These are phyloP conservation scores for Corylus heterophylla DNA, from an alignment of 306 rosid species.

Conservation along the genomic window DNA sequence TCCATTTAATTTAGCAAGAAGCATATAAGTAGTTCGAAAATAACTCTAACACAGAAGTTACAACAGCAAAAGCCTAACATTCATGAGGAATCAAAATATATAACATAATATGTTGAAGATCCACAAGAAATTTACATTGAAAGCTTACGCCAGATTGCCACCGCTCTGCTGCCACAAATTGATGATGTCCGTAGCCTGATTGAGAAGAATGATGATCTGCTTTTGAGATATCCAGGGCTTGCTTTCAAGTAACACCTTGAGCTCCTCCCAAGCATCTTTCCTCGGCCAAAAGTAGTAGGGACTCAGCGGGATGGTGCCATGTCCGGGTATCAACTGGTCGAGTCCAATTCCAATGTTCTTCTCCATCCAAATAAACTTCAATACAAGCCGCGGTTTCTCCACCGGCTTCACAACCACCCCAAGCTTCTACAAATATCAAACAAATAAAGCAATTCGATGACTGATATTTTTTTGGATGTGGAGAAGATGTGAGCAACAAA, in stretches of 20 bases:
- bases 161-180: conserved; percentile 99
- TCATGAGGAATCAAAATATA: conserved; percentile 19
- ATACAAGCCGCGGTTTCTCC: conserved; percentile 74
- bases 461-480: neutral
- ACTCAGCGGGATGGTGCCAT: conserved; percentile 86
- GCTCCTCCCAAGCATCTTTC: conserved; percentile 99
- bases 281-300: conserved; percentile 98
- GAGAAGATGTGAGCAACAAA: neutral
- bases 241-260: conserved; percentile 85
- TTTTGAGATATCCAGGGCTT: conserved; percentile 99
- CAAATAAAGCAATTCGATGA: neutral
- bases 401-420: conserved; percentile 85
- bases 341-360: conserved; percentile 91
- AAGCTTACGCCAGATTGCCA: conserved; percentile 65
- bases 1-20: conserved; percentile 24
- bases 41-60: conserved; percentile 17
- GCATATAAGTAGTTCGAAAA: conserved; percentile 10
- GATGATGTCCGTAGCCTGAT: conserved; percentile 96
- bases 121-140: conserved; percentile 15
- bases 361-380: conserved; percentile 99
- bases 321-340: conserved; percentile 79
- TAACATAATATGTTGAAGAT: conserved; percentile 13
- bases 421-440: conserved; percentile 57
- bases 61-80: conserved; percentile 21
- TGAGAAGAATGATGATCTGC: conserved; percentile 97